Evolutionary conservation across 2,329 filamentous ascomycete species (phyloP).

Genomic region (Tympanopsis confertula): DNA sequence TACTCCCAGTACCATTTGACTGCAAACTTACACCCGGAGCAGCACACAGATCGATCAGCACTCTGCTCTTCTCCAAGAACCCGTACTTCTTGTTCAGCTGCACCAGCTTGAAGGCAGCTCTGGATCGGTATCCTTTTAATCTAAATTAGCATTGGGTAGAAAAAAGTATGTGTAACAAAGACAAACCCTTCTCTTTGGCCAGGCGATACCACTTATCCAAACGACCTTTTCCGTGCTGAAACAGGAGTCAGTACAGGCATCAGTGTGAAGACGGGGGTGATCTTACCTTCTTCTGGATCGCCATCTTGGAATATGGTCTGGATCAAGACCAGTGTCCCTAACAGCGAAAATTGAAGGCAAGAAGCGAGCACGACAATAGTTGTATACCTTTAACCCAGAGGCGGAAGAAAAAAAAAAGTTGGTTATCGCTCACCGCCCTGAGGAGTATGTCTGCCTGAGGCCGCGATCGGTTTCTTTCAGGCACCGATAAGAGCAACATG

Average conservation of each 20-base stretch:
- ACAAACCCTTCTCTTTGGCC: conserved; percentile 95
- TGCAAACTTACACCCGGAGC: conserved; percentile 66
- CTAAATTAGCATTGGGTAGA: no score
- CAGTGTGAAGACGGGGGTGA: no score
- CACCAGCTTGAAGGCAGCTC: conserved; percentile 95
- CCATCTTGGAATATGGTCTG: conserved; percentile 42
- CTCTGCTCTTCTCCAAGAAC: conserved; percentile 92
- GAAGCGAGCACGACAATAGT: not conserved
- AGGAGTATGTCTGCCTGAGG: not conserved
- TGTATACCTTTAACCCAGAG: not conserved
- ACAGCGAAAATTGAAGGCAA: not conserved
- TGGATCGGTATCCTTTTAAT: conserved; percentile 65
- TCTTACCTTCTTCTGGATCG: conserved; percentile 68
- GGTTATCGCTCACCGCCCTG: no score
- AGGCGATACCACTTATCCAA: conserved; percentile 98
- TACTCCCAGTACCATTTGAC: no score
- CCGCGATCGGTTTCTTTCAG: not conserved
- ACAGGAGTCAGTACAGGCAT: no score
- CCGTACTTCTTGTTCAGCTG: conserved; percentile 99
- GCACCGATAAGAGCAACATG: not conserved
- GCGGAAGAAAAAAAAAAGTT: not conserved
- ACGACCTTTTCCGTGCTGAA: conserved; percentile 90
- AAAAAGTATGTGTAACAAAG: no score
- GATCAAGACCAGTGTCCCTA: not conserved
- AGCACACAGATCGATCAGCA: conserved; percentile 92